Evolutionary conservation across 164 flowering plant species (phyloP).

Genomic region (Saururus chinensis): DNA sequence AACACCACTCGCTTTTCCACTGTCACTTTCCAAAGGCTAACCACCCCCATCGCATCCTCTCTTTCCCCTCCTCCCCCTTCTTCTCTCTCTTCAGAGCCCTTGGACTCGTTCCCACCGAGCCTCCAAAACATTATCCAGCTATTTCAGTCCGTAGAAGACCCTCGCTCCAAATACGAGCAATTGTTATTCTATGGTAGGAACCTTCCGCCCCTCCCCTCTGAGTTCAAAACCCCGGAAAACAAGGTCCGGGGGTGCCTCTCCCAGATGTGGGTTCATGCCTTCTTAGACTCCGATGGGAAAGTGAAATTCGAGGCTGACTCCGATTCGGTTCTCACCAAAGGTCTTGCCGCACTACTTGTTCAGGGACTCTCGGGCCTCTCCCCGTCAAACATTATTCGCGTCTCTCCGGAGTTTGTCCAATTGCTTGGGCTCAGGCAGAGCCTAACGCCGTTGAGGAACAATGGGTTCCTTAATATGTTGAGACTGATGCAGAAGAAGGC

Average conservation of each 20-base stretch:
- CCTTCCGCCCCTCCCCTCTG: conserved; percentile 42
- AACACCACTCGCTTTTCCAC: no score
- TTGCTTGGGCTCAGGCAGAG: conserved; percentile 85
- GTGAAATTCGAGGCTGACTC: conserved; percentile 87
- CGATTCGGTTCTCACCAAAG: conserved; percentile 83
- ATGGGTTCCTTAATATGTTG: conserved; percentile 90
- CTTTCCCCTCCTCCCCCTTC: conserved; percentile 41
- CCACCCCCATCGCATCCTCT: no score
- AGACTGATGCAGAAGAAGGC: conserved; percentile 96
- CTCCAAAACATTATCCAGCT: conserved; percentile 72
- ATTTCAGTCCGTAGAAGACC: conserved; percentile 65
- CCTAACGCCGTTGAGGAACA: conserved; percentile 82
- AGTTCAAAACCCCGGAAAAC: conserved; percentile 59
- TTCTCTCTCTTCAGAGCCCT: no score
- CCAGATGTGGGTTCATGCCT: conserved; percentile 95
- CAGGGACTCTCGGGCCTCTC: conserved; percentile 72
- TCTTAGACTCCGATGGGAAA: conserved; percentile 37
- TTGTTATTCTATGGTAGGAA: conserved; percentile 61
- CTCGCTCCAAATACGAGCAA: conserved; percentile 83
- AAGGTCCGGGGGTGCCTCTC: conserved; percentile 95
- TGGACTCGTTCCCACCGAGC: conserved; percentile 44
- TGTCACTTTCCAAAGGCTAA: no score
- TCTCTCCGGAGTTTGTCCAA: conserved; percentile 69
- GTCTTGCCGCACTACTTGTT: conserved; percentile 88
- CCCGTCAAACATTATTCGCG: conserved; percentile 51